phyloP scores from a whole-genome alignment of 371 early-diverging fungal genomes.

The Choanephora cucurbitarum region DNA sequence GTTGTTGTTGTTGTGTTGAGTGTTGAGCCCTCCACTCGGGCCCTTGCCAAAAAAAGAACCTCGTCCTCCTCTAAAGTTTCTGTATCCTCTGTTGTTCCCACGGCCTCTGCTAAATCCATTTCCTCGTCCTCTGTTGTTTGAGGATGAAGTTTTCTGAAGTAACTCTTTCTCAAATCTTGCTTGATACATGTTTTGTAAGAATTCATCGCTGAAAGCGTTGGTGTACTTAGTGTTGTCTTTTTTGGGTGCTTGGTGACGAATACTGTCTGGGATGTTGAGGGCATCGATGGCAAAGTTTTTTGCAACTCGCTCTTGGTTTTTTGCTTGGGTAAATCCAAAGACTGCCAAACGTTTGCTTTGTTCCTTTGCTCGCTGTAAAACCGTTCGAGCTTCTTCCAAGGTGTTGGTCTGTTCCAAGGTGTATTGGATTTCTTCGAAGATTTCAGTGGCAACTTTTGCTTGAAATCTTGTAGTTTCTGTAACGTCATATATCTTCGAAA shows the following conservation, averaged over 20 bases:
- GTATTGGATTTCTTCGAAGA: constrained; percentile 10
- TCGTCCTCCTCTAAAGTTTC: not conserved
- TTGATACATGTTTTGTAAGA: constrained; percentile 1
- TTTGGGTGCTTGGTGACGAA: constrained; percentile 3
- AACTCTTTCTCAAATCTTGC: constrained; percentile 5
- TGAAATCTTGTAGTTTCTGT: constrained; percentile 7
- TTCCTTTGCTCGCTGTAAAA: not conserved
- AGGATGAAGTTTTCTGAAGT: constrained; percentile 1
- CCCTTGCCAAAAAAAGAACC: not conserved
- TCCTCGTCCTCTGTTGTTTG: not conserved
- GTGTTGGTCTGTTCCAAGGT: not conserved
- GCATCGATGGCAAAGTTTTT: not conserved
- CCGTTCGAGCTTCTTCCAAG: not conserved
- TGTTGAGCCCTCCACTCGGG: not conserved
- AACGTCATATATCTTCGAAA: constrained; percentile 1
- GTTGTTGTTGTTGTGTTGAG: not conserved
- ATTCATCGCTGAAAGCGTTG: constrained; percentile 7
- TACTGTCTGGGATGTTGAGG: constrained; percentile 8
- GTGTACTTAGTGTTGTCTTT: constrained; percentile 2
- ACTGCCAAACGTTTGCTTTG: constrained; percentile 7
- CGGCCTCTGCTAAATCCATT: not conserved
- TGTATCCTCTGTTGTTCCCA: not conserved
- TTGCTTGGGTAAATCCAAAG: constrained; percentile 4
- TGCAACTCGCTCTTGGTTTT: not conserved
- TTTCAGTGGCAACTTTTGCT: constrained; percentile 7